Evolutionary conservation across 495 filamentous ascomycete genomes (phyloP).

Genomic region (Penicillium antarcticum): DNA sequence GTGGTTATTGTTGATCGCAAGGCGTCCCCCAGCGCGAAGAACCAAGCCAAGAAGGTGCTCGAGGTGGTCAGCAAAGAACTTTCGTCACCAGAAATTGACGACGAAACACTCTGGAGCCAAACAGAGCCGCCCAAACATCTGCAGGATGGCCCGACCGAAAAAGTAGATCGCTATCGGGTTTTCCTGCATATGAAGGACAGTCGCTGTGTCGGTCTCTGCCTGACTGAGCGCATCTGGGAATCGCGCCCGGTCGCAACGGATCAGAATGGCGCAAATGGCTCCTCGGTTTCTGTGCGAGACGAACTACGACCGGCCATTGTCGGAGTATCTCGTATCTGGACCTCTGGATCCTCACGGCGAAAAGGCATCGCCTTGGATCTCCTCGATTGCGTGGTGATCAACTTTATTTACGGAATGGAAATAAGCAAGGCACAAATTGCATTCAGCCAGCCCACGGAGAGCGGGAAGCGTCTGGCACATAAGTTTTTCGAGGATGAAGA

Average conservation of each 20-base stretch:
- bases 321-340: conserved; percentile 73
- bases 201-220: conserved; percentile 63
- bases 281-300: conserved; percentile 43
- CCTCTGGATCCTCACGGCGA: conserved; percentile 55
- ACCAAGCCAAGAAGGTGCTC: conserved; percentile 58
- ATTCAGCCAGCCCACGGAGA: conserved; percentile 75
- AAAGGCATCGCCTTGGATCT: conserved; percentile 61
- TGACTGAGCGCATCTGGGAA: conserved; percentile 62
- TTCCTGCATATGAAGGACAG: conserved; percentile 62
- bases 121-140: conserved; percentile 38
- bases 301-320: conserved; percentile 52
- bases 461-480: conserved; percentile 58
- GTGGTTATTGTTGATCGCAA: conserved; percentile 58
- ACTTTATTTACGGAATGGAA: conserved; percentile 65
- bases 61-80: conserved; percentile 67
- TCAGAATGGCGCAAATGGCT: conserved; percentile 31
- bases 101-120: conserved; percentile 57
- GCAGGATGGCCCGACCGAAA: conserved; percentile 32
- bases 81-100: conserved; percentile 58
- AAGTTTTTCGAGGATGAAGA: conserved; percentile 56
- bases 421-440: conserved; percentile 61
- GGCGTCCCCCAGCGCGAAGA: conserved; percentile 49
- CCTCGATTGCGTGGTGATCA: conserved; percentile 58
- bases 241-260: conserved; percentile 47
- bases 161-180: conserved; percentile 57